A percentile compares a stretch with the other conserved stretches of the same genome.
These are phyloP conservation scores for Talaromyces nanjingensis DNA, from an alignment of 495 filamentous ascomycete genomes.

Conservation along the genomic window DNA sequence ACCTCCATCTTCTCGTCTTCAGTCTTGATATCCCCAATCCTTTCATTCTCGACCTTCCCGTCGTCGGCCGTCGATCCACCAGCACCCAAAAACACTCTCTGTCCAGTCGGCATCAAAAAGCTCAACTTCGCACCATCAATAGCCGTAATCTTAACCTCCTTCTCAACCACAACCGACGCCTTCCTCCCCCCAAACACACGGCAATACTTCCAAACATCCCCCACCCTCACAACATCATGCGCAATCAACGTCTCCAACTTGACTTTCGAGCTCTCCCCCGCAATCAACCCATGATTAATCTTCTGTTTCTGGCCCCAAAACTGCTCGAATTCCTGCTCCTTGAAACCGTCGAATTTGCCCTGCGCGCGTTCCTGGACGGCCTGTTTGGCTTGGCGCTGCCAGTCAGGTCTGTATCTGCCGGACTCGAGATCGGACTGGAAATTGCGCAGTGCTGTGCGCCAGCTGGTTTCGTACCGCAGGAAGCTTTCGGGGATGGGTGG, in stretches of 20 bases:
- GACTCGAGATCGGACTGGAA: constrained; percentile 54
- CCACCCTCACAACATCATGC: constrained; percentile 38
- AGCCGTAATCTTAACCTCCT: constrained; percentile 39
- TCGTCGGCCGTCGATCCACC: not conserved
- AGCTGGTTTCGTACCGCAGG: constrained; percentile 43
- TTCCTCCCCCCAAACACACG: constrained; percentile 24
- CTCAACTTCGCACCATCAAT: constrained; percentile 28
- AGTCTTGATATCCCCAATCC: not conserved
- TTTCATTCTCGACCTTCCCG: not conserved
- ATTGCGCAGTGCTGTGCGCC: constrained; percentile 41
- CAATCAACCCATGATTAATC: constrained; percentile 22
- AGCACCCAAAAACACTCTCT: constrained; percentile 29
- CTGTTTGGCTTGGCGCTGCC: constrained; percentile 56
- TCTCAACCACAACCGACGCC: constrained; percentile 33
- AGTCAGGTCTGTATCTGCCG: constrained; percentile 58
- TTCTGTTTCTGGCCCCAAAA: constrained; percentile 66
- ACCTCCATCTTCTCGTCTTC: not conserved
- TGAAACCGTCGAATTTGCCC: constrained; percentile 65
- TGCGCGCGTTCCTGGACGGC: constrained; percentile 55
- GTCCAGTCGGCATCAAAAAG: constrained; percentile 38
- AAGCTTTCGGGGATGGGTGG: constrained; percentile 37
- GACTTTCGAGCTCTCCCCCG: constrained; percentile 44
- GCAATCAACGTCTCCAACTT: constrained; percentile 40
- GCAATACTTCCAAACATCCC: constrained; percentile 45
- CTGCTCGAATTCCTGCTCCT: constrained; percentile 56